These are phyloP conservation scores for Phytophthora multivora DNA, from an alignment of 352 stramenopile species.

Conservation along the genomic window DNA sequence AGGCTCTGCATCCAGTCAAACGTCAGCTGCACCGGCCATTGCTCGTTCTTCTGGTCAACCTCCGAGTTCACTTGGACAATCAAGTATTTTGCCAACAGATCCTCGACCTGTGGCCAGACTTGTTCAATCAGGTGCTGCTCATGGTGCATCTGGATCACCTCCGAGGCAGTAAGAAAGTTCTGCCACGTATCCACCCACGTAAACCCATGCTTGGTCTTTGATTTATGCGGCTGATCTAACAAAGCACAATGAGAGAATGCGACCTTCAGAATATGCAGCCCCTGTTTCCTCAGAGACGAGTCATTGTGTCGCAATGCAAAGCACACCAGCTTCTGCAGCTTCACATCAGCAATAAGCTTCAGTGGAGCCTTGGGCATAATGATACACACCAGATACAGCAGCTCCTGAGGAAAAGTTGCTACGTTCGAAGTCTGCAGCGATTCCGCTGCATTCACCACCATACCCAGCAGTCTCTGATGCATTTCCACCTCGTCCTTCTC, in stretches of 20 bases:
- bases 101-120: slow-evolving; percentile 77
- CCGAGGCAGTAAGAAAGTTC: slow-evolving; percentile 72
- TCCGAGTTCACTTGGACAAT: slow-evolving; percentile 14
- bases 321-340: slow-evolving; percentile 56
- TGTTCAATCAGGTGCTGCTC: slow-evolving; percentile 85
- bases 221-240: slow-evolving; percentile 13
- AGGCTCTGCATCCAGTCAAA: slow-evolving; percentile 84
- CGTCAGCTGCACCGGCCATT: slow-evolving; percentile 65
- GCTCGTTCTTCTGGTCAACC: neutral
- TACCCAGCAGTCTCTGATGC: slow-evolving; percentile 20
- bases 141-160: slow-evolving; percentile 87
- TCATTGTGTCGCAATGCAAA: slow-evolving; percentile 59
- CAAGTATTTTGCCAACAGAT: slow-evolving; percentile 50
- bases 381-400: slow-evolving; percentile 69
- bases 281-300: slow-evolving; percentile 69
- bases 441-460: slow-evolving; percentile 34
- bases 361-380: slow-evolving; percentile 53
- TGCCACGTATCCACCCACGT: slow-evolving; percentile 52
- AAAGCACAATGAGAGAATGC: slow-evolving; percentile 60
- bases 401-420: slow-evolving; percentile 41
- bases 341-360: slow-evolving; percentile 38
- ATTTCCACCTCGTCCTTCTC: neutral
- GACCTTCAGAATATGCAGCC: slow-evolving; percentile 68
- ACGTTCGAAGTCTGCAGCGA: slow-evolving; percentile 1
- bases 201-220: neutral